Evolutionary conservation across 2,329 filamentous ascomycete species (phyloP).

Genomic region (Coniochaeta sp.): DNA sequence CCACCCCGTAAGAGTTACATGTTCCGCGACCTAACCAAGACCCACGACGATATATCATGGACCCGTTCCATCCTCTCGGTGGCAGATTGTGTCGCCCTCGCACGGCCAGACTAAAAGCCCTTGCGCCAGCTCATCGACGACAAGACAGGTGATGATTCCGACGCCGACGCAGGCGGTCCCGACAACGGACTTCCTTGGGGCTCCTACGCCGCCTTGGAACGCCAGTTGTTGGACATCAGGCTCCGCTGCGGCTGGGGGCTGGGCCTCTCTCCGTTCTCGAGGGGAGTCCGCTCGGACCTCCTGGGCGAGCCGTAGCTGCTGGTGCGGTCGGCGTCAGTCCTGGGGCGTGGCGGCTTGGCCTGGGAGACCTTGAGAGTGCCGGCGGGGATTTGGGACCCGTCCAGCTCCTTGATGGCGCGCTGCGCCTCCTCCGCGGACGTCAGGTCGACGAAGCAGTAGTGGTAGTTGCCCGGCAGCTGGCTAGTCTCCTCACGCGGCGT

Average conservation of each 20-base stretch:
- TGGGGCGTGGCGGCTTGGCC: conserved; percentile 2
- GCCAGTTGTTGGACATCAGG: conserved; percentile 4
- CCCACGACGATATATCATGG: too few relatives aligned
- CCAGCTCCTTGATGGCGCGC: conserved; percentile 37
- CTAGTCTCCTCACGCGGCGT: conserved; percentile 50
- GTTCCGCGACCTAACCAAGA: too few relatives aligned
- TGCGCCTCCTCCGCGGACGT: conserved; percentile 45
- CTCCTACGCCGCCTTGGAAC: conserved; percentile 1
- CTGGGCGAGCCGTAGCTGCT: not conserved
- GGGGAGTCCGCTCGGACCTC: not conserved
- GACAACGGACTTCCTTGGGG: not conserved
- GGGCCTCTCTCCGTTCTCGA: not conserved
- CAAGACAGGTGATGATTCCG: too few relatives aligned
- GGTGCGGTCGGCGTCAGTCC: not conserved
- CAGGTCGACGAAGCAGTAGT: conserved; percentile 63
- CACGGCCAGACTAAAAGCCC: too few relatives aligned
- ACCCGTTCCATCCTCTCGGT: too few relatives aligned
- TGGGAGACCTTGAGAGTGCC: conserved; percentile 11
- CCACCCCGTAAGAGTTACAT: too few relatives aligned
- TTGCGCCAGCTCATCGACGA: too few relatives aligned
- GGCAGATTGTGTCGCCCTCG: too few relatives aligned
- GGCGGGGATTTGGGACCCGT: conserved; percentile 18
- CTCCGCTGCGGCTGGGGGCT: not conserved
- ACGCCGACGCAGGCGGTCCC: too few relatives aligned
- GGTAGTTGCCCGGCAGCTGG: conserved; percentile 44